A percentile compares a stretch with the other conserved stretches of the same genome.
Evolutionary conservation across 2,329 filamentous ascomycete genomes (phyloP).

Genomic region (Cytospora schulzeri): DNA sequence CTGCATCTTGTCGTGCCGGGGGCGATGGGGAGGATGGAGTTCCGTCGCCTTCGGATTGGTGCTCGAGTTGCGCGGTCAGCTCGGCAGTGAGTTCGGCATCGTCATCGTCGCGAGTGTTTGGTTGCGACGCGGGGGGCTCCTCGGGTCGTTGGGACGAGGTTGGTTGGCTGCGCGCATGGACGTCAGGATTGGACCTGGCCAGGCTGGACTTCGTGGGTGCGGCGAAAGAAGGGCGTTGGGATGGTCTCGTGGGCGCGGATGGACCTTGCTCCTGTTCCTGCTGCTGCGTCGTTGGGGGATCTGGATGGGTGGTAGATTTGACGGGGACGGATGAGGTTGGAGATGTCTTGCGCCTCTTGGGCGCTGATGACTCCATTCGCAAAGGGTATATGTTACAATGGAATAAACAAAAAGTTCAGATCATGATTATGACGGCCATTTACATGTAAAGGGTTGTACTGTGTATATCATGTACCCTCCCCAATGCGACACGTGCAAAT

Average conservation of each 20-base stretch:
- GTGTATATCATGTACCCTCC: background rate
- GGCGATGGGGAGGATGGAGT: conserved; percentile 2
- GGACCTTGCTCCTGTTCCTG: conserved; percentile 3
- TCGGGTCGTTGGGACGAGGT: conserved; percentile 32
- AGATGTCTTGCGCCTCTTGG: conserved; percentile 67
- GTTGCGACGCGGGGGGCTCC: conserved; percentile 25
- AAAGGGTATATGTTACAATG: conserved; percentile 1
- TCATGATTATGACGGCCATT: conserved; percentile 26
- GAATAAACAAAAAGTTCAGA: conserved; percentile 10
- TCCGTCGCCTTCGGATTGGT: conserved; percentile 31
- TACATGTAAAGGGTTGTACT: conserved; percentile 9
- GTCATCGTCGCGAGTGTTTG: conserved; percentile 22
- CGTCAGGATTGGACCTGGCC: conserved; percentile 61
- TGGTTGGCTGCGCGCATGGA: conserved; percentile 50
- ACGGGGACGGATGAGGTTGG: conserved; percentile 50
- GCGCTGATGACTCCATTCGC: conserved; percentile 58
- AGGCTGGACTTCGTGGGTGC: conserved; percentile 69
- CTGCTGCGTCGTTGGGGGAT: conserved; percentile 29
- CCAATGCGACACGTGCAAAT: conserved; percentile 30
- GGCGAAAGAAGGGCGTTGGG: conserved; percentile 58
- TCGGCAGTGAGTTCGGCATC: conserved; percentile 22
- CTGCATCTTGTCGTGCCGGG: background rate
- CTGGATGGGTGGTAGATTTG: conserved; percentile 43
- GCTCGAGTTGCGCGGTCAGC: conserved; percentile 37
- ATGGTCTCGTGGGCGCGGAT: conserved; percentile 12